Conservation (phyloP, 2,329 filamentous ascomycete species). For the Pseudopyrenochaeta lycopersici region DNA sequence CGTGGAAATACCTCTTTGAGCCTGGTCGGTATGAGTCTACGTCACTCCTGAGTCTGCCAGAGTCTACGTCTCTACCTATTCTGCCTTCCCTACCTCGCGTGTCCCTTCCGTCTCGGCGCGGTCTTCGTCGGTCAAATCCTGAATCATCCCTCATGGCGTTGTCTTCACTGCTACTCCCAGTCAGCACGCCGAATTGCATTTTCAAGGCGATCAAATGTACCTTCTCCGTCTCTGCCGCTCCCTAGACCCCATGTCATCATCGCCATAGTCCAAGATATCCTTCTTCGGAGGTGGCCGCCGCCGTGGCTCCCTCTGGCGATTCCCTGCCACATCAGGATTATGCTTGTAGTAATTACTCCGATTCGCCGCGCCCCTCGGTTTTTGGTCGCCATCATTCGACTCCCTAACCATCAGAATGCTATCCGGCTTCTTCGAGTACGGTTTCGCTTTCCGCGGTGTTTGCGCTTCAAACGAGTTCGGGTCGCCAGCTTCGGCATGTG, state of each 20-base stretch:
- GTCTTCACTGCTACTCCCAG: slow-evolving; percentile 62
- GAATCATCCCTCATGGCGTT: slow-evolving; percentile 84
- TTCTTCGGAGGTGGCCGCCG: slow-evolving; percentile 59
- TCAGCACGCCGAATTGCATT: slow-evolving; percentile 27
- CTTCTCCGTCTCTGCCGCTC: slow-evolving; percentile 33
- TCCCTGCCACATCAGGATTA: slow-evolving; percentile 83
- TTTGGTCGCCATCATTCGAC: slow-evolving; percentile 79
- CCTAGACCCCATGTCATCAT: slow-evolving; percentile 29
- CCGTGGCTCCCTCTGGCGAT: slow-evolving; percentile 59
- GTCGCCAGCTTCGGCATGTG: slow-evolving; percentile 57
- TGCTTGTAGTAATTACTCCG: slow-evolving; percentile 91
- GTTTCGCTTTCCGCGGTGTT: slow-evolving; percentile 72
- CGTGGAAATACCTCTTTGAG: slow-evolving; percentile 28
- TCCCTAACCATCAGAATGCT: slow-evolving; percentile 75
- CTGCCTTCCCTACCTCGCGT: slow-evolving; percentile 27
- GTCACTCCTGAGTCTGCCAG: slow-evolving; percentile 27
- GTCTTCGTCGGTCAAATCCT: slow-evolving; percentile 32
- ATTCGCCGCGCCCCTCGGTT: slow-evolving; percentile 78
- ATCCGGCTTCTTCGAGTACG: slow-evolving; percentile 73
- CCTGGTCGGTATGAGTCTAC: slow-evolving; percentile 45
- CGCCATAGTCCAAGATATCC: slow-evolving; percentile 42
- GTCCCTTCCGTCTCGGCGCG: slow-evolving; percentile 31
- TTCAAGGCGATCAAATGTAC: slow-evolving; percentile 6
- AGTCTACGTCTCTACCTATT: slow-evolving; percentile 10
- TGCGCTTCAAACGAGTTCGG: slow-evolving; percentile 61